Evolutionary conservation across 305 asterid species (phyloP).

Genomic region (Fraxinus latifolia): DNA sequence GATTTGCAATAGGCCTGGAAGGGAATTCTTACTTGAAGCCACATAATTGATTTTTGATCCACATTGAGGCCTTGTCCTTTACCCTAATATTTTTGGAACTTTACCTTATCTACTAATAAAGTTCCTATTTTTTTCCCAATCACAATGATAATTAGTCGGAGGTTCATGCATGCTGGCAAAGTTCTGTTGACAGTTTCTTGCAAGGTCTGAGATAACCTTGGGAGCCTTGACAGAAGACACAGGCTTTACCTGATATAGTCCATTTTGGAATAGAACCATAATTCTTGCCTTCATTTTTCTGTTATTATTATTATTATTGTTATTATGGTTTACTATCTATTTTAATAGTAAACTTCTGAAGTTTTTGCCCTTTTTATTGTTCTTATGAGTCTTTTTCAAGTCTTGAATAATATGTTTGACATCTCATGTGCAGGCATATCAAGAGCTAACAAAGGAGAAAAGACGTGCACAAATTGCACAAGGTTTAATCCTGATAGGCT

Average conservation of each 20-base stretch:
- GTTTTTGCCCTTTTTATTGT: background rate
- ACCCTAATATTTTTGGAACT: background rate
- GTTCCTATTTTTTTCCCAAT: background rate
- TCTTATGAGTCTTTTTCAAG: conserved; percentile 1
- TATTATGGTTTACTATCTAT: background rate
- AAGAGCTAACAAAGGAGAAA: conserved; percentile 83
- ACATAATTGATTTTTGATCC: background rate
- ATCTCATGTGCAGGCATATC: conserved; percentile 61
- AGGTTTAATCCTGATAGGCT: conserved; percentile 41
- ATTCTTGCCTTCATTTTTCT: background rate
- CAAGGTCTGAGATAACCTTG: background rate
- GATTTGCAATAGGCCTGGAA: background rate
- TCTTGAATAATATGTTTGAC: conserved; percentile 13
- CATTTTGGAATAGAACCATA: conserved; percentile 8
- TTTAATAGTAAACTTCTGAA: background rate
- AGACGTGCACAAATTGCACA: conserved; percentile 83
- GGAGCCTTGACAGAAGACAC: background rate
- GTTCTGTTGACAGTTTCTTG: background rate
- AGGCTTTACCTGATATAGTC: background rate
- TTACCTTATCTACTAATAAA: background rate
- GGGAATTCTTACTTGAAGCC: background rate
- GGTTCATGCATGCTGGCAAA: background rate
- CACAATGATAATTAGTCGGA: background rate
- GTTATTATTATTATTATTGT: background rate
- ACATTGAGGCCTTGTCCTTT: conserved; percentile 1